Evolutionary conservation across 176 grass and related monocot genomes (phyloP).

Genomic region (Bothriochloa decipiens): DNA sequence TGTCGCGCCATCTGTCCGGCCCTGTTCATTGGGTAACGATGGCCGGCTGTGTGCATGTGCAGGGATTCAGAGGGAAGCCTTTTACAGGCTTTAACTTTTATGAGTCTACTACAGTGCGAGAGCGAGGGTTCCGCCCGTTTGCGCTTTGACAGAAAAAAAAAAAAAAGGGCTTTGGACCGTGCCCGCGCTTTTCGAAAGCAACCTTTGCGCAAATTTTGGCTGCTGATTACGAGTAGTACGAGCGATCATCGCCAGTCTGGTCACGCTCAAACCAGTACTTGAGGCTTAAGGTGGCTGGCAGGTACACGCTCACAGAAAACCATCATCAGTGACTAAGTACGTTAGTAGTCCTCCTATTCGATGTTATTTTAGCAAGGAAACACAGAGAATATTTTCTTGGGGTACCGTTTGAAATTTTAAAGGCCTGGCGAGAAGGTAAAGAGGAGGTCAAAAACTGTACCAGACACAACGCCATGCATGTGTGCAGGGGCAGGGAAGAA

Average conservation of each 20-base stretch:
- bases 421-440: too few species aligned
- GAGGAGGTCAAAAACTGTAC: not conserved
- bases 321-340: too few species aligned
- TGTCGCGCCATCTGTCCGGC: conserved; percentile 2
- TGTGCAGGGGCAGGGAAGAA: too few species aligned
- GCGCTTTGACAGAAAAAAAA: conserved; percentile 8
- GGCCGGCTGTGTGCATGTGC: conserved; percentile 21
- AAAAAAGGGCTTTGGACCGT: too few species aligned
- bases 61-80: too few species aligned
- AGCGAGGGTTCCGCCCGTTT: not conserved
- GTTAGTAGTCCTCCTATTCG: too few species aligned
- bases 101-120: too few species aligned
- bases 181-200: conserved; percentile 26
- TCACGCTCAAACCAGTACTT: too few species aligned
- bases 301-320: too few species aligned
- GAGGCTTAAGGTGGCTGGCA: too few species aligned
- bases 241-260: not conserved
- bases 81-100: too few species aligned
- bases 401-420: not conserved
- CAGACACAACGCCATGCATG: not conserved
- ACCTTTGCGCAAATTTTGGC: conserved; percentile 29
- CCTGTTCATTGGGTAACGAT: conserved; percentile 36
- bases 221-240: not conserved
- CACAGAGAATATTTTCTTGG: not conserved
- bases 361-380: too few species aligned